These are phyloP conservation scores for Anthracocystis setariae DNA, from an alignment of 1,284 basidiomycete genomes.

Conservation along the genomic window DNA sequence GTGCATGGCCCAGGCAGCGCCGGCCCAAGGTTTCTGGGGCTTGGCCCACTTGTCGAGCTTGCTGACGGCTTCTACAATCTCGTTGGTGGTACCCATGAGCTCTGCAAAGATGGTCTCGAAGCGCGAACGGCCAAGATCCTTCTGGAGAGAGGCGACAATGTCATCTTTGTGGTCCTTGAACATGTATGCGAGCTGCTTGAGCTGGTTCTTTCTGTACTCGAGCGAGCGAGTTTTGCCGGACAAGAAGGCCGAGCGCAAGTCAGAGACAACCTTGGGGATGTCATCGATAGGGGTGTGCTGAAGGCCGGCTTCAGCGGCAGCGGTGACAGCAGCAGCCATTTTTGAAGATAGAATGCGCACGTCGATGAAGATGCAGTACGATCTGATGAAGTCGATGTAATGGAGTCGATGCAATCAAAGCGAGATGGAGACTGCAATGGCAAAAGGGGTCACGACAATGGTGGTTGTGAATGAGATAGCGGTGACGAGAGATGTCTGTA, in stretches of 20 bases:
- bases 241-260: conserved; percentile 72
- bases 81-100: conserved; percentile 68
- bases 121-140: conserved; percentile 72
- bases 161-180: conserved; percentile 73
- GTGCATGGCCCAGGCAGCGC: conserved; percentile 63
- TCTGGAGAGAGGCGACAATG: conserved; percentile 71
- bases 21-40: conserved; percentile 60
- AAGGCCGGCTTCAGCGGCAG: conserved; percentile 49
- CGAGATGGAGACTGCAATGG: no score
- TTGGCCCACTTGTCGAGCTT: conserved; percentile 72
- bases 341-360: neutral
- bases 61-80: conserved; percentile 76
- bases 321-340: conserved; percentile 34
- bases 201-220: conserved; percentile 74
- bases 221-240: conserved; percentile 72
- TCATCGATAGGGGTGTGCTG: conserved; percentile 48
- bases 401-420: neutral
- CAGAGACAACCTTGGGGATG: conserved; percentile 68
- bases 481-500: no score
- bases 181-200: conserved; percentile 75
- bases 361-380: neutral
- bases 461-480: no score
- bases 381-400: neutral
- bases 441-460: no score
- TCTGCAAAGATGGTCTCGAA: conserved; percentile 68